Evolutionary conservation across 176 grass and related monocot species (phyloP), one percentile per base, ranked within the genome.

Genomic region (Ensete ventricosum): DNA sequence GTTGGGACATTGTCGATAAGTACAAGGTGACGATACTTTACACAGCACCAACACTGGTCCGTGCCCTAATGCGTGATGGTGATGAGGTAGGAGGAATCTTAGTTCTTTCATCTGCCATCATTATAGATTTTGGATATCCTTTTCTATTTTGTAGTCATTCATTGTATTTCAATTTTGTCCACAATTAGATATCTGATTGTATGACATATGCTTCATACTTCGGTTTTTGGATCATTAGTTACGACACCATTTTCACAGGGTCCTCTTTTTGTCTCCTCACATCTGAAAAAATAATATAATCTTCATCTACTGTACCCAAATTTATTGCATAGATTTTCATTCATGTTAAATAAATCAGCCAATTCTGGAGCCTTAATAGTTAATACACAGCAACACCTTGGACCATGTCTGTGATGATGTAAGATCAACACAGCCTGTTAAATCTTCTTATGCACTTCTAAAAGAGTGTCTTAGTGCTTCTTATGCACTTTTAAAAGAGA

Each of bases 1-100:
- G 66, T 79, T 97, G 93, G 93, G 93, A 97, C 20, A 90, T 97
- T 58, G 93, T 97, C 51, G 93, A 97, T 72, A 97, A 97, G 83
- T 97, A 87, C 55, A 82, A 85, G 73, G 90, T 97, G 69, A 88
- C 90, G n/a, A 81, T 97, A 84, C 93, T 97, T 83, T 97, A 97
- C 82, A 97, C 93, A 65, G 93, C 93, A 70, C 93, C 93, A 77
- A 97, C 93, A 77, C 82, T 97, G 59, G 60, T 97, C 19, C 90
- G 93, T 66, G 90, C 90, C 16, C 93, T 97, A 60, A 97, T 97
- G 93, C 87, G 93, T 73, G 90, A 90, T 71, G 79, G 90, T 81
- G 77, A 85, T 26, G 83, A 92, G 88, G 93, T 97, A 77, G 53
- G 82, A 27, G 53, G 82, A 27, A 69, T 16, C 19, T 83, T 73